Base-by-base conservation (phyloP, 2,329 filamentous ascomycete genomes). In the Pyrenochaeta sp. region DNA sequence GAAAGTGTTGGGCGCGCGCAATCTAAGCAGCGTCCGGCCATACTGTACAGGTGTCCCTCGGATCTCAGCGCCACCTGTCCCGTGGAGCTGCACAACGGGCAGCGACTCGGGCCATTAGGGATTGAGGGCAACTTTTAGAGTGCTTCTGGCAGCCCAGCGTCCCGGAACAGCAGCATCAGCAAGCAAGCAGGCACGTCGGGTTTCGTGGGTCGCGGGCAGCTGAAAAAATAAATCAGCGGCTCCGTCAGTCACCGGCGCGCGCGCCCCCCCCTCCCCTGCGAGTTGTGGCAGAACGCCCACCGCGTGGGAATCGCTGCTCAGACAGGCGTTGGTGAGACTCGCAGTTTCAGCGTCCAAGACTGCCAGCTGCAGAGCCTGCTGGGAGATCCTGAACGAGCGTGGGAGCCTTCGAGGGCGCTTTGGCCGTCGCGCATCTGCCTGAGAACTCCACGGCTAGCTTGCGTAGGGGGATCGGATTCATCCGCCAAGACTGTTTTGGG, bases 291-390 rank as follows among this genome's bases (percentile, higher is more conserved):
- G 30, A 30, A 24, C 46, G 30, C n/a, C 32, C 42, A 43, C 50
- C 48, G 48, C 54, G 54, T 48, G 54, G 49, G 25, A 42, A 47
- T 27, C 45, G 28, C 43, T 34, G 19, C 32, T 43, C 36, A 48
- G 27, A 62, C 61, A 58, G 65, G 58, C 66, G 59, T 34, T 49
- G 59, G 66, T 68, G 65, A 71, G 70, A 68, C 65, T 66, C 58
- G 65, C 64, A 46, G 69, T 69, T 71, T 72, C 68, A 71, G 64
- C 39, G 36, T 30, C 9, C 50, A 58, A 43, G 44, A 40, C 49
- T 37, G 56, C 46, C 19, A 19, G 19, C 49, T 52, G 50, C 52
- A 63, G 55, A 47, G 57, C 37, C 59, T 32, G 32, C 44, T 47
- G 47, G 27, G 34, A 40, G 37, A 50, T 24, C 27, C 15, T 19